Base-by-base conservation (phyloP, 768 basidiomycete genomes). In the Suillus brevipes region DNA sequence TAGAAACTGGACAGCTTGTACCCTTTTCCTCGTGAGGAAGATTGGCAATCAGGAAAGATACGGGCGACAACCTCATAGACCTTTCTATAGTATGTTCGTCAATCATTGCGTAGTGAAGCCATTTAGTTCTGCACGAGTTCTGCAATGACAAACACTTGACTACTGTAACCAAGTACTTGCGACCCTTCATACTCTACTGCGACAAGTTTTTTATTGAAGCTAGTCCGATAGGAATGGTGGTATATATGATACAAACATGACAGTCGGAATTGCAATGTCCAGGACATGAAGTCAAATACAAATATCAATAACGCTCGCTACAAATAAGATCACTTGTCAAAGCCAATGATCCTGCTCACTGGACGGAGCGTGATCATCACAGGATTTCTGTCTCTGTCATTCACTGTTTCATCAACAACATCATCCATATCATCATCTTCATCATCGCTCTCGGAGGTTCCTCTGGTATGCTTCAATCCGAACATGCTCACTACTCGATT, bases 381-480 rank as follows among this genome's bases (percentile, higher is more conserved):
- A 38, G 87, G 87, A 49, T 81, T 80, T 64, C 84, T 83, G 67
- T 82, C 80, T 64, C 84, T 83, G 67, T 82, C 80, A 47, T 75
- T 71, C 34, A 68, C 77, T 50, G 77, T 73, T 62, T 81, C 79
- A 2, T 76, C 72, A 36, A 78, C 77, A 49, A 82, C 80, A 65
- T 83, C 85, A 65, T 81, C 71, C 64, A 85, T 80, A 13, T 75
- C 84, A 62, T 84, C 84, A 61, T 82, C 84, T 55, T 78, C 79
- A 6, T 82, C 85, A 50, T 88, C 89, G 68, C 89, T 89, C 67
- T 89, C 89, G 3, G 86, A 84, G 28, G 80, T 77, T 61, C 82
- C 72, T 31, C 84, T 76, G 42, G 83, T 75, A 62, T 84, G 82
- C 43, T 84, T 84, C 14, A 85, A 68, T 2, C 87, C 87, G 61